Conservation (phyloP, 495 filamentous ascomycete genomes). For the Penicillium longicatenatum region DNA sequence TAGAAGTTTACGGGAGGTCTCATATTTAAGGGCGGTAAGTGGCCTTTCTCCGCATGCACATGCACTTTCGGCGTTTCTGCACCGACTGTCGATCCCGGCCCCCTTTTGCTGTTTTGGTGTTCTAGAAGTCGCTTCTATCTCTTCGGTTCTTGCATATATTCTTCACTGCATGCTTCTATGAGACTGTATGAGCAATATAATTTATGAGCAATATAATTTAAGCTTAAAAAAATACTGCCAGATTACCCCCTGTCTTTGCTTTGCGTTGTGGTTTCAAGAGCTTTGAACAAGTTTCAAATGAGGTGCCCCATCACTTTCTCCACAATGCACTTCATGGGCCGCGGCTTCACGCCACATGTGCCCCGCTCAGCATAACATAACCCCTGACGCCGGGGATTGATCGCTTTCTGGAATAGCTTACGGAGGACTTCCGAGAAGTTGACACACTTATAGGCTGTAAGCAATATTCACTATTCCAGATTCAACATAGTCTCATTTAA, state of each 20-base stretch:
- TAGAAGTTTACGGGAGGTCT: background rate
- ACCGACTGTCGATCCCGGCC: conserved; percentile 18
- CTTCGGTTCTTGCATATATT: background rate
- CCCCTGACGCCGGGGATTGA: background rate
- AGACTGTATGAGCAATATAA: no score
- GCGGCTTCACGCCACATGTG: conserved; percentile 23
- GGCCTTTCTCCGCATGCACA: conserved; percentile 29
- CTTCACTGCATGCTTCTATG: no score
- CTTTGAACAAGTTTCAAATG: background rate
- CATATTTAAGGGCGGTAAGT: conserved; percentile 6
- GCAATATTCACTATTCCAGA: background rate
- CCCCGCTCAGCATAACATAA: background rate
- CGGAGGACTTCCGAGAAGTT: no score
- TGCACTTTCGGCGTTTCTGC: conserved; percentile 18
- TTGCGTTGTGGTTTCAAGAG: no score
- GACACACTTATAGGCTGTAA: no score
- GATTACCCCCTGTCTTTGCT: no score
- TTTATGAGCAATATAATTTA: background rate
- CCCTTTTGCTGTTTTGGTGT: conserved; percentile 2
- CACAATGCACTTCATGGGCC: conserved; percentile 5
- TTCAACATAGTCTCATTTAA: conserved; percentile 2
- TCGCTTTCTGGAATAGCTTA: background rate
- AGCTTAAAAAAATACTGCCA: background rate
- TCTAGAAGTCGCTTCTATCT: background rate
- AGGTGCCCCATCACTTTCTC: background rate